Base-by-base conservation (phyloP, 148 eudicot genomes). In the Salicornia ramosissima region DNA sequence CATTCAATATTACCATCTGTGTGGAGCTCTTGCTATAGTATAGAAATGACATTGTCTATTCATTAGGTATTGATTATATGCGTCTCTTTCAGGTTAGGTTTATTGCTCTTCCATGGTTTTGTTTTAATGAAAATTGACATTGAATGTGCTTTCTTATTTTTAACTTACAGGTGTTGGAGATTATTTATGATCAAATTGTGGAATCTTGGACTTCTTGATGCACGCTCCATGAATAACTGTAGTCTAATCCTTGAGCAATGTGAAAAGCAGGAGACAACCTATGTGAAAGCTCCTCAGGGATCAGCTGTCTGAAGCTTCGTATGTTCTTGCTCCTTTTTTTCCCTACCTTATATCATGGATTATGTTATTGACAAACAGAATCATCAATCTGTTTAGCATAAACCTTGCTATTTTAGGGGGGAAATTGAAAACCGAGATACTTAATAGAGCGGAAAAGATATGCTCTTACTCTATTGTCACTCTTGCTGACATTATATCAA, bases 181-280 rank as follows among this genome's bases (percentile, higher is more conserved):
- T 53, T 91, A 50, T 85, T 88, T 66, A 89, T 91, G 97, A 77
- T 89, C 42, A 92, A 89, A 76, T 74, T 92, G 62, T 92, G 97
- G 97, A 92, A 92, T 46, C 97, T 87, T 58, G 96, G 96, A 31
- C 85, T 92, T 28, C 88, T 92, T 16, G 97, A 92, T 71, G 89
- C 97, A 3, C 87, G 92, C 60, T 62, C 84, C 45, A 87, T 92
- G 80, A 87, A 87, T 81, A 92, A 74, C 65, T 92, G 97, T 75
- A 87, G 83, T 73, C 3, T 77, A 25, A 85, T 87, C 51, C 80
- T 88, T 28, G 87, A 86, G 40, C 78, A 85, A 61, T 70, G 42
- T 75, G 86, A 84, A 70, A 80, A 66, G 50, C 79, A 71, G 75
- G 83, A 73, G 25, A 57, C 65, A 28, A 78, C 68, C 72, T 10